These are phyloP conservation scores for Emericellopsis cladophorae DNA, from an alignment of 2,329 filamentous ascomycete species.

Conservation along the genomic window DNA sequence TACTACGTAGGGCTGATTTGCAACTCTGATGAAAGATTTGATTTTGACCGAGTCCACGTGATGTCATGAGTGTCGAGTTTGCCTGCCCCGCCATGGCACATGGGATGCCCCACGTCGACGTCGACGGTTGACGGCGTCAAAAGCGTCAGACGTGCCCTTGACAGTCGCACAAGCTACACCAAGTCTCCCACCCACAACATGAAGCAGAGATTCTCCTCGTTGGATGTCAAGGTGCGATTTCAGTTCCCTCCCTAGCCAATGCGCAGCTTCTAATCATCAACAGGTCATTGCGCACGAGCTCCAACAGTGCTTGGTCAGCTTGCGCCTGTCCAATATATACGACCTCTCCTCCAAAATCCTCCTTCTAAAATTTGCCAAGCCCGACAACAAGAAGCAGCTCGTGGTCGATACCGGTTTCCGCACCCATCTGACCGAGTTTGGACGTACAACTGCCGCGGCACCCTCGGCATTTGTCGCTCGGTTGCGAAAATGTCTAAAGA, in stretches of 20 bases:
- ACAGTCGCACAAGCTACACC: not conserved
- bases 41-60: no score
- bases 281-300: slow-evolving; percentile 94
- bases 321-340: slow-evolving; percentile 88
- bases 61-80: no score
- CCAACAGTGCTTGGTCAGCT: slow-evolving; percentile 56
- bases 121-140: no score
- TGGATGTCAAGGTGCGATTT: slow-evolving; percentile 54
- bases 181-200: slow-evolving; percentile 27
- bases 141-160: not conserved
- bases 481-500: slow-evolving; percentile 79
- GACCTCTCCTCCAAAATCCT: slow-evolving; percentile 93
- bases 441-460: slow-evolving; percentile 69
- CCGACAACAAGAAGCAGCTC: slow-evolving; percentile 77
- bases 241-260: not conserved
- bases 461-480: slow-evolving; percentile 79
- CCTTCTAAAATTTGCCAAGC: slow-evolving; percentile 87
- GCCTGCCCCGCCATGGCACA: not conserved
- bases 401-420: slow-evolving; percentile 93
- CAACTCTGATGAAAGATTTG: no score
- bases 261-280: not conserved
- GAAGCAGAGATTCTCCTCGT: slow-evolving; percentile 72
- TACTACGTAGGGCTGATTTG: no score
- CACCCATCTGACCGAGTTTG: slow-evolving; percentile 85
- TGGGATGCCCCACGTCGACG: not conserved